Conservation (phyloP, 1,284 basidiomycete genomes). For the Rhodotorula mucilaginosa region DNA sequence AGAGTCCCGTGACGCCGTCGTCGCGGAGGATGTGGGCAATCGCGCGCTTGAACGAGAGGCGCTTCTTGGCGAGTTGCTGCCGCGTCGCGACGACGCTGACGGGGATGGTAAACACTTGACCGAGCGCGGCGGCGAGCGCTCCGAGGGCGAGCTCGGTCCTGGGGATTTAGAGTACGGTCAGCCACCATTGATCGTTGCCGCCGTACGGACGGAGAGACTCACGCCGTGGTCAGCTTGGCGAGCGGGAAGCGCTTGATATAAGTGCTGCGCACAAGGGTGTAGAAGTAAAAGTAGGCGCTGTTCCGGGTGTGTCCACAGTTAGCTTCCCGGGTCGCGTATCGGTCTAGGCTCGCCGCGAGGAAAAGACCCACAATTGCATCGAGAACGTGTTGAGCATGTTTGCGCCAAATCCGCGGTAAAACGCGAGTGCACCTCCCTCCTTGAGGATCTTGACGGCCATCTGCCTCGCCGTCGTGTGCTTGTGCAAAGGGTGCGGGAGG, state of each 20-base stretch:
- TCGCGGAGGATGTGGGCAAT: conserved; percentile 85
- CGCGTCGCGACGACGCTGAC: conserved; percentile 96
- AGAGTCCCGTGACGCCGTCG: conserved; percentile 85
- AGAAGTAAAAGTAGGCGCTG: conserved; percentile 99
- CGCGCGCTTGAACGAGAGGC: conserved; percentile 64
- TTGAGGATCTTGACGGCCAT: conserved; percentile 68
- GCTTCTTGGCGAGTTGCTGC: conserved; percentile 72
- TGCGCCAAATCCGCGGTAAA: conserved; percentile 92
- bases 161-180: not conserved
- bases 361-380: conserved; percentile 67
- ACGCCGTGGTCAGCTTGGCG: conserved; percentile 41
- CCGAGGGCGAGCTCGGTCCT: conserved; percentile 79
- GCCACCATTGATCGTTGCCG: not conserved
- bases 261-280: conserved; percentile 79
- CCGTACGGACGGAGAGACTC: too few species aligned
- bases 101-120: conserved; percentile 97
- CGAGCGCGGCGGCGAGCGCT: conserved; percentile 86
- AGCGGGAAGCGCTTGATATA: conserved; percentile 67
- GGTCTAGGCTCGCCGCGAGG: not conserved
- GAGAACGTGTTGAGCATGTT: conserved; percentile 98
- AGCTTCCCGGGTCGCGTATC: not conserved
- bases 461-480: conserved; percentile 41
- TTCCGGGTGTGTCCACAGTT: conserved; percentile 3
- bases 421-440: conserved; percentile 74
- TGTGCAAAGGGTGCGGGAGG: not conserved